phyloP scores from a whole-genome alignment of 1,139 yeast species.

The Geotrichum klebahnii region DNA sequence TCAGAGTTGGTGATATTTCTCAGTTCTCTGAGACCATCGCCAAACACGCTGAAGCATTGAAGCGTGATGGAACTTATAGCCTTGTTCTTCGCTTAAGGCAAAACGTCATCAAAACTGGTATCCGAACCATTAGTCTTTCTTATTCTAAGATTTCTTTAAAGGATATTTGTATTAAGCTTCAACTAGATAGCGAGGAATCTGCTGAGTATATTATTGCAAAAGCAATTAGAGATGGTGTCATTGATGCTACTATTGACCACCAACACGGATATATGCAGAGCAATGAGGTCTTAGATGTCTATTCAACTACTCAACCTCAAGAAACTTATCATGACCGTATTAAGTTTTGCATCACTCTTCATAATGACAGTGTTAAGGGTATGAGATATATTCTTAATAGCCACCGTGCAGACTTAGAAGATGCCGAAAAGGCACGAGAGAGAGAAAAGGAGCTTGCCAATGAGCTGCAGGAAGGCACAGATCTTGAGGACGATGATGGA shows the following conservation, averaged over 20 bases:
- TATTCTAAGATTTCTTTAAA: slow-evolving; percentile 87
- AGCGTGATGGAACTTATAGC: slow-evolving; percentile 76
- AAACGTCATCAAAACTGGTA: slow-evolving; percentile 96
- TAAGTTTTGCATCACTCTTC: slow-evolving; percentile 82
- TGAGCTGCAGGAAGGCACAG: slow-evolving; percentile 44
- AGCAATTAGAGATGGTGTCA: slow-evolving; percentile 95
- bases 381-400: slow-evolving; percentile 79
- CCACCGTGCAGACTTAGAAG: slow-evolving; percentile 49
- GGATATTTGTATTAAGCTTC: slow-evolving; percentile 85
- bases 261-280: slow-evolving; percentile 90
- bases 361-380: slow-evolving; percentile 88
- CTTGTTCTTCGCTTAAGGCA: slow-evolving; percentile 88
- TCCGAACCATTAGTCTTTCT: slow-evolving; percentile 85
- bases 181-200: slow-evolving; percentile 88
- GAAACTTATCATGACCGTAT: slow-evolving; percentile 88
- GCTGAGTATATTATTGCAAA: slow-evolving; percentile 96
- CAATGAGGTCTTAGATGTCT: slow-evolving; percentile 77
- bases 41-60: slow-evolving; percentile 58
- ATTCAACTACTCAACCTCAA: slow-evolving; percentile 85
- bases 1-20: slow-evolving; percentile 82
- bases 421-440: slow-evolving; percentile 55
- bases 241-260: slow-evolving; percentile 91
- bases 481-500: slow-evolving; percentile 43
- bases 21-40: slow-evolving; percentile 72
- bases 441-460: slow-evolving; percentile 50